Percentiles rank a stretch among this genome's conserved stretches.
These are phyloP conservation scores for Logfia minima DNA, from an alignment of 129 eudicot genomes.

Conservation along the genomic window DNA sequence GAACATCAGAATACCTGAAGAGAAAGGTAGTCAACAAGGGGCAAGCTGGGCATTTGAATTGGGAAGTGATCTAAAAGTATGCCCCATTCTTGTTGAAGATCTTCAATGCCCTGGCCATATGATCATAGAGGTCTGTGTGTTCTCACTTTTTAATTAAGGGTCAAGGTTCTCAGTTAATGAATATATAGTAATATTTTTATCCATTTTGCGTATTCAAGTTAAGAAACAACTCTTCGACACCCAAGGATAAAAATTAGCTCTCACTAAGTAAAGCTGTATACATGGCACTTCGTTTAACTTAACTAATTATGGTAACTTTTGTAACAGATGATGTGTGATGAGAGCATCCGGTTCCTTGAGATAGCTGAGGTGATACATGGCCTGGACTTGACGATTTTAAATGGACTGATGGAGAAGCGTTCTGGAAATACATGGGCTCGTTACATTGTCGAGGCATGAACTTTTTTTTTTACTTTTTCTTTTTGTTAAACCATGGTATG, in stretches of 20 bases:
- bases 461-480: background rate
- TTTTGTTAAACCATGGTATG: background rate
- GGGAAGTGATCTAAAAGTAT: constrained; percentile 52
- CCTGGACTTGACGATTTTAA: constrained; percentile 58
- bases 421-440: constrained; percentile 62
- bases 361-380: constrained; percentile 81
- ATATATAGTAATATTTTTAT: background rate
- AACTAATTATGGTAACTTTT: constrained; percentile 1
- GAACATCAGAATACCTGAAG: constrained; percentile 27
- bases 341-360: constrained; percentile 72
- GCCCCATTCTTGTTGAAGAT: constrained; percentile 86
- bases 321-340: constrained; percentile 70
- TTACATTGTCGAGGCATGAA: constrained; percentile 69
- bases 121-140: constrained; percentile 65
- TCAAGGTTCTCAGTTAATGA: background rate
- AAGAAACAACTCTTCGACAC: background rate
- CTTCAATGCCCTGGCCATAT: constrained; percentile 74
- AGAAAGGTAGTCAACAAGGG: constrained; percentile 43
- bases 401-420: constrained; percentile 59
- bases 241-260: background rate
- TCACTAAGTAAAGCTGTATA: background rate
- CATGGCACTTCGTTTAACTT: background rate
- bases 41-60: constrained; percentile 81
- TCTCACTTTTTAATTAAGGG: background rate
- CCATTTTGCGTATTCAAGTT: background rate